A percentile compares a stretch with the other conserved stretches of the same genome.
Conservation (phyloP, 139 green algal genomes). For the Coccomyxa sp. region DNA sequence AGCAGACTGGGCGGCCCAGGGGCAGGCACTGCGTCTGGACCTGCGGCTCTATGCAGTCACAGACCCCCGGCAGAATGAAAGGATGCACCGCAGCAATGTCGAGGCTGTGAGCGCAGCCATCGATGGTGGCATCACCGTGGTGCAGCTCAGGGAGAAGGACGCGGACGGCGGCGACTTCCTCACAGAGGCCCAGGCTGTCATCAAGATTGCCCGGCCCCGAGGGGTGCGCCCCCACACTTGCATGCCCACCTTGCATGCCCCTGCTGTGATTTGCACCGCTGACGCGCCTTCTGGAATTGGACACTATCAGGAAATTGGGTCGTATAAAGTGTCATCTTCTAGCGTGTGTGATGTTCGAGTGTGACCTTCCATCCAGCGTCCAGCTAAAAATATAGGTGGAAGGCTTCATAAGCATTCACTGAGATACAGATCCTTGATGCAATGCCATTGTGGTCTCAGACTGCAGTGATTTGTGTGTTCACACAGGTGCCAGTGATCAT, state of each 20-base stretch:
- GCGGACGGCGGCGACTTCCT: slow-evolving; percentile 66
- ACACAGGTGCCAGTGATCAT: slow-evolving; percentile 65
- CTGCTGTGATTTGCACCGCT: background rate
- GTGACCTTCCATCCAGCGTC: too few species aligned
- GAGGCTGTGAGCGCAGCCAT: slow-evolving; percentile 66
- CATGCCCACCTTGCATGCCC: background rate
- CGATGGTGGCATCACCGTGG: slow-evolving; percentile 70
- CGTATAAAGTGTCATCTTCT: too few species aligned
- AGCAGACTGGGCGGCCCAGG: background rate
- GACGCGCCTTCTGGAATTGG: too few species aligned
- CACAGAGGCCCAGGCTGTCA: slow-evolving; percentile 33
- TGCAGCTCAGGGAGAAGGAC: slow-evolving; percentile 87
- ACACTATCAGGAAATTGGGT: too few species aligned
- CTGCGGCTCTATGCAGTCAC: slow-evolving; percentile 81
- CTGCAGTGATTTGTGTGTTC: background rate
- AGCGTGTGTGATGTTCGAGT: too few species aligned
- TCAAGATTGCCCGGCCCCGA: background rate
- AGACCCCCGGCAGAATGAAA: slow-evolving; percentile 61
- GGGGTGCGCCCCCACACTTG: background rate
- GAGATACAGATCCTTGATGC: too few species aligned
- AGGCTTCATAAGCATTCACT: too few species aligned
- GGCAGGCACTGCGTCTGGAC: slow-evolving; percentile 20
- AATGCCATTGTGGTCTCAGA: too few species aligned
- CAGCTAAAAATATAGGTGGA: too few species aligned
- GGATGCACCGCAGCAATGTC: slow-evolving; percentile 16